Conservation (phyloP, 2,329 filamentous ascomycete genomes). For the Penicillium nordicum region DNA sequence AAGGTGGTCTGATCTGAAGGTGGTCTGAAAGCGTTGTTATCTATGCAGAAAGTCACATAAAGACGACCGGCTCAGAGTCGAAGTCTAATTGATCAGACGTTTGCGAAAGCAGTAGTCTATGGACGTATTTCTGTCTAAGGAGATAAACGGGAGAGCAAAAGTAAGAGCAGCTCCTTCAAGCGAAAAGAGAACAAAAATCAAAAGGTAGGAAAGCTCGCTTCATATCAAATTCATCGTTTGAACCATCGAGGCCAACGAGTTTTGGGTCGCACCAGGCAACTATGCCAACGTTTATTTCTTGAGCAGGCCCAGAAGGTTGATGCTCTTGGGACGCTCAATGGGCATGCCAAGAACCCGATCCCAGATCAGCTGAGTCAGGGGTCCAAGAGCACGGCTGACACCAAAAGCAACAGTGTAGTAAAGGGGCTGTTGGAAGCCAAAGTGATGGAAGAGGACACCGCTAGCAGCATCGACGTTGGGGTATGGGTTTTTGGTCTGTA, state of each 20-base stretch:
- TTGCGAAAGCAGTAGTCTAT: neutral
- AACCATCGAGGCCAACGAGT: neutral
- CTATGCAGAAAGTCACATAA: neutral
- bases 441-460: slow-evolving; percentile 95
- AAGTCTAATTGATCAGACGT: neutral
- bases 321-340: slow-evolving; percentile 97
- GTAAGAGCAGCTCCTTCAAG: neutral
- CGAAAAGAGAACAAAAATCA: neutral
- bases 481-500: slow-evolving; percentile 86
- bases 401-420: slow-evolving; percentile 80
- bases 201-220: neutral
- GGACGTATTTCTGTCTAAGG: neutral
- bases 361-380: slow-evolving; percentile 93
- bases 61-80: neutral
- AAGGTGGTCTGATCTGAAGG: neutral
- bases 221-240: neutral
- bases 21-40: neutral
- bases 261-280: neutral
- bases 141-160: neutral
- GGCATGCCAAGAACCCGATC: slow-evolving; percentile 88
- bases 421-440: slow-evolving; percentile 92
- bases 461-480: slow-evolving; percentile 94
- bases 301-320: slow-evolving; percentile 82
- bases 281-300: slow-evolving; percentile 44
- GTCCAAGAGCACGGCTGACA: slow-evolving; percentile 70